Base-by-base conservation (phyloP, 257 asterid genomes). In the Solanum gracilifrons region DNA sequence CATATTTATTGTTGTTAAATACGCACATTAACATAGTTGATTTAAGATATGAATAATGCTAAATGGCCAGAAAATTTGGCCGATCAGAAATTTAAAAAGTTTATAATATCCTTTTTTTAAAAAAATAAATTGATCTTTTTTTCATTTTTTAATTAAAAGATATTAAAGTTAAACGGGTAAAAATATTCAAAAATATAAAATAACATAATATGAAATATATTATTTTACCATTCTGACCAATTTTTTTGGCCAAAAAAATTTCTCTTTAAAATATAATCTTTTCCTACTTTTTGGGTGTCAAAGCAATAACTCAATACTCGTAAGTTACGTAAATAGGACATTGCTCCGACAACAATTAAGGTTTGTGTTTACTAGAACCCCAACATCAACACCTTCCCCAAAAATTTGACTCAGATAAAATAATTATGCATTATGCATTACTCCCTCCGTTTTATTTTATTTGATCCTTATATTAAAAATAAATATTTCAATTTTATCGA, bases 311-410 rank as follows among this genome's bases (percentile, higher is more conserved):
- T 46, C 18, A 43, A 16, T 46, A 27, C 51, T 43, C 51, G 2
- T 46, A 80, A 80, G 66, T 80, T 46, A 29, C 85, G 85, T 80
- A 29, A 18, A 43, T 29, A 46, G 11, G 41, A 84, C 62, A 73
- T 89, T 88, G 89, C 91, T 85, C 77, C 82, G 69, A 43, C 92
- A 90, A 76, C 74, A 92, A 89, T 90, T 80, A 82, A 88, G 91
- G 87, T 33, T 86, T 75, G 32, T 88, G 87, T 74, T 85, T 68
- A 5, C 31, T 58, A 11, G 29, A 89, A 74, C 71, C 69, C 86
- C 41, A 86, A 71, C 89, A 85, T 60, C 62, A 62, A 89, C 87
- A 87, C 90, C 88, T 87, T 77, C 89, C 91, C 66, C 84, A 25
- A 89, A 89, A 79, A 4, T 4, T 12, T 25, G 58, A n/a, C 27